Percentiles rank a stretch among this genome's conserved stretches.
These are phyloP conservation scores for Datura wrightii DNA, from an alignment of 257 asterid genomes.

Conservation along the genomic window DNA sequence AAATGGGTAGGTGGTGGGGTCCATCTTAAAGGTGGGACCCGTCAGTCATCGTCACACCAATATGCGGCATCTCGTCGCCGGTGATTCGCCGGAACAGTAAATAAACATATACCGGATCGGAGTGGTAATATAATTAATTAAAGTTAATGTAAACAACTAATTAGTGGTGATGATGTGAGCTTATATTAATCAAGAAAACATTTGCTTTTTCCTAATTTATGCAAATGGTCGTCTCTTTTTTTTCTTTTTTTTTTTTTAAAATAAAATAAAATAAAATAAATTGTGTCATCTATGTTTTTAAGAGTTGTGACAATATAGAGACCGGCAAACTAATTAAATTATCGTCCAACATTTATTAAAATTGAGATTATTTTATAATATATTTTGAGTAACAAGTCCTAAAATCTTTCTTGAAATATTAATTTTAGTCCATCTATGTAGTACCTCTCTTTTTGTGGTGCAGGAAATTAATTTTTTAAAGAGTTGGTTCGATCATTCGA, in stretches of 20 bases:
- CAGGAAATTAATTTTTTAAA: slow-evolving; percentile 12
- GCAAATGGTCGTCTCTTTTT: too few species aligned
- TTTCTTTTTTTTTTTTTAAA: too few species aligned
- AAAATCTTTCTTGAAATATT: too few species aligned
- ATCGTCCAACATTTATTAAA: too few species aligned
- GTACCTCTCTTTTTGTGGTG: too few species aligned
- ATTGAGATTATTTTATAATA: too few species aligned
- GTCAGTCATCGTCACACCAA: not conserved
- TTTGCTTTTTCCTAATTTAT: not conserved
- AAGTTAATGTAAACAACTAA: not conserved
- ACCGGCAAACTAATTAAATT: too few species aligned
- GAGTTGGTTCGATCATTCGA: slow-evolving; percentile 47
- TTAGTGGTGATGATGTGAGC: not conserved
- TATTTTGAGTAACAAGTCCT: too few species aligned
- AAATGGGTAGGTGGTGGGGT: slow-evolving; percentile 15
- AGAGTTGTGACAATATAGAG: too few species aligned
- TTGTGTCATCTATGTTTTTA: too few species aligned
- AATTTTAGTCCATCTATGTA: too few species aligned
- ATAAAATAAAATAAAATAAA: too few species aligned
- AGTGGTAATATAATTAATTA: not conserved
- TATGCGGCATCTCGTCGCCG: not conserved
- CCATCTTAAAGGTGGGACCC: not conserved
- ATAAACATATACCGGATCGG: not conserved
- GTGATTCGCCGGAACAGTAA: not conserved
- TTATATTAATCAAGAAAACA: not conserved